Percentiles rank a stretch among this genome's conserved stretches.
phyloP scores from a whole-genome alignment of 805 yeast genomes.

The Pichia heedii region DNA sequence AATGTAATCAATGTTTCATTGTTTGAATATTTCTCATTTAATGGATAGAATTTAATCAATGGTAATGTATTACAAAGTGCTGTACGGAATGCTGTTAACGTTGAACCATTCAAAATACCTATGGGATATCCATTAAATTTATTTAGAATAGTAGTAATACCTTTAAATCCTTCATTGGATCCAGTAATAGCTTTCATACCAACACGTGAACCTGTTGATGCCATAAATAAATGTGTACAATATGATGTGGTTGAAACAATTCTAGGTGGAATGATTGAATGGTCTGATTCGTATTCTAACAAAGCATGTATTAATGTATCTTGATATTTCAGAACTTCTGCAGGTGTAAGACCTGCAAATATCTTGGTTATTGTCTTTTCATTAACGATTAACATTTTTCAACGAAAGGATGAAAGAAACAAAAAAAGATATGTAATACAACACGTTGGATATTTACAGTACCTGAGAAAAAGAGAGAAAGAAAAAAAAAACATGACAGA shows the following conservation, averaged over 20 bases:
- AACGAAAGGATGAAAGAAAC: no score
- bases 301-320: slow-evolving; percentile 31
- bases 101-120: slow-evolving; percentile 49
- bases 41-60: slow-evolving; percentile 29
- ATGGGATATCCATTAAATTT: slow-evolving; percentile 39
- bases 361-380: slow-evolving; percentile 25
- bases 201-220: slow-evolving; percentile 45
- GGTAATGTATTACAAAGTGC: slow-evolving; percentile 49
- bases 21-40: slow-evolving; percentile 10
- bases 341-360: slow-evolving; percentile 19
- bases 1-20: slow-evolving; percentile 31
- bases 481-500: no score
- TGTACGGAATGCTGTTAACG: slow-evolving; percentile 59
- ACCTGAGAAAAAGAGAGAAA: no score
- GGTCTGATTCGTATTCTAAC: slow-evolving; percentile 32
- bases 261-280: slow-evolving; percentile 45
- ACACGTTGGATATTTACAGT: no score
- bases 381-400: slow-evolving; percentile 28
- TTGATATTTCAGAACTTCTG: slow-evolving; percentile 29
- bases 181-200: slow-evolving; percentile 57
- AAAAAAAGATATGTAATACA: no score
- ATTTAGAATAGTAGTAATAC: slow-evolving; percentile 43
- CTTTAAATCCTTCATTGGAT: slow-evolving; percentile 50
- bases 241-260: slow-evolving; percentile 35
- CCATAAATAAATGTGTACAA: slow-evolving; percentile 52